phyloP scores from a whole-genome alignment of 192 early-diverging fungal species.

The Diversispora eburnea region DNA sequence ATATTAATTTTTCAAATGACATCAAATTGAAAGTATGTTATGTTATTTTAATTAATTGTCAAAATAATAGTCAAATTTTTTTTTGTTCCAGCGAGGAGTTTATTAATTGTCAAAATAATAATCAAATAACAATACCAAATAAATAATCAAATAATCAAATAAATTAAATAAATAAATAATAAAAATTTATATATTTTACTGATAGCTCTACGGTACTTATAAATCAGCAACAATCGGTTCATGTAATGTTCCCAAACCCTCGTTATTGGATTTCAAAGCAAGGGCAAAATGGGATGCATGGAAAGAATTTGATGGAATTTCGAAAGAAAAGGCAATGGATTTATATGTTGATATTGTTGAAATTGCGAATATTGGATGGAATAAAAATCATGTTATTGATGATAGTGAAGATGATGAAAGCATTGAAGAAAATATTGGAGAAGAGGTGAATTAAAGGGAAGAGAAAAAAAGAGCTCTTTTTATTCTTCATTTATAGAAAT shows the following conservation, averaged over 20 bases:
- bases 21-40: constrained; percentile 7
- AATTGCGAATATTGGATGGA: constrained; percentile 20
- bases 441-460: neutral
- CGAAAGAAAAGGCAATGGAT: constrained; percentile 26
- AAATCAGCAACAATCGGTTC: constrained; percentile 40
- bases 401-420: constrained; percentile 34
- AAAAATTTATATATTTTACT: neutral
- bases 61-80: too few relatives aligned
- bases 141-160: neutral
- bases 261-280: constrained; percentile 39
- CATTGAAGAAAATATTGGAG: neutral
- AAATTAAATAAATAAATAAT: too few relatives aligned
- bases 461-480: too few relatives aligned
- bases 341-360: constrained; percentile 8
- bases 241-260: too few relatives aligned
- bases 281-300: constrained; percentile 46
- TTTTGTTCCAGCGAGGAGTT: too few relatives aligned
- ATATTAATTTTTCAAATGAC: constrained; percentile 7
- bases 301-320: constrained; percentile 35
- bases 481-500: too few relatives aligned
- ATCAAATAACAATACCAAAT: too few relatives aligned
- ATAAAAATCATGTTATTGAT: constrained; percentile 23
- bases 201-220: constrained; percentile 41
- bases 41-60: too few relatives aligned
- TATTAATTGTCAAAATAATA: too few relatives aligned